Evolutionary conservation across 78 protist species (phyloP).

Genomic region (Cavenderia fasciculata): DNA sequence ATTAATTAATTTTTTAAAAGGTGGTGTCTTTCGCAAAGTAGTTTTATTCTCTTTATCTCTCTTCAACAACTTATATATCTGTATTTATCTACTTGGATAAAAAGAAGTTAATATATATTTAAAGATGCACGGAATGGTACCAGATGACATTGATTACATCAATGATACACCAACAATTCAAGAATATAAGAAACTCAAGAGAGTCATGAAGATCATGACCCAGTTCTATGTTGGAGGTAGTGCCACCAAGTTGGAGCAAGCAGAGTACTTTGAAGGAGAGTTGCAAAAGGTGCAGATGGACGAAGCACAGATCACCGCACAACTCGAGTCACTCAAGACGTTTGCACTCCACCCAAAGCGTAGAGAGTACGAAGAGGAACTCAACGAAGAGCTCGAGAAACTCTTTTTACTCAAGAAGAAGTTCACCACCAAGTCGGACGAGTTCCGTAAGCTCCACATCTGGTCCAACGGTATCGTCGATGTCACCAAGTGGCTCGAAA

Average conservation of each 20-base stretch:
- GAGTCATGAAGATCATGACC: slow-evolving; percentile 82
- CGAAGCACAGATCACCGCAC: slow-evolving; percentile 46
- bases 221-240: slow-evolving; percentile 71
- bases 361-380: slow-evolving; percentile 68
- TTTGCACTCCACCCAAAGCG: slow-evolving; percentile 81
- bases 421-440: slow-evolving; percentile 10
- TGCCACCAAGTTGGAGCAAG: slow-evolving; percentile 64
- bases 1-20: too few relatives aligned
- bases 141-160: slow-evolving; percentile 74
- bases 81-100: too few relatives aligned
- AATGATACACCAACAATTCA: slow-evolving; percentile 79
- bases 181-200: slow-evolving; percentile 76
- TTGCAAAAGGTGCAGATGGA: slow-evolving; percentile 32
- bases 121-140: slow-evolving; percentile 62
- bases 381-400: slow-evolving; percentile 50
- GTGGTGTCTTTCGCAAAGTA: too few relatives aligned
- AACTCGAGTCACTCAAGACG: slow-evolving; percentile 20
- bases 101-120: background rate
- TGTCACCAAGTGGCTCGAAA: slow-evolving; percentile 76
- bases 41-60: too few relatives aligned
- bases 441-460: slow-evolving; percentile 36
- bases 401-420: slow-evolving; percentile 10
- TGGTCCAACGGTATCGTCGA: slow-evolving; percentile 79
- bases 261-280: slow-evolving; percentile 51
- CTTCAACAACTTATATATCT: too few relatives aligned